Conservation (phyloP, 2,329 filamentous ascomycete genomes). For the Colletotrichum sp. region DNA sequence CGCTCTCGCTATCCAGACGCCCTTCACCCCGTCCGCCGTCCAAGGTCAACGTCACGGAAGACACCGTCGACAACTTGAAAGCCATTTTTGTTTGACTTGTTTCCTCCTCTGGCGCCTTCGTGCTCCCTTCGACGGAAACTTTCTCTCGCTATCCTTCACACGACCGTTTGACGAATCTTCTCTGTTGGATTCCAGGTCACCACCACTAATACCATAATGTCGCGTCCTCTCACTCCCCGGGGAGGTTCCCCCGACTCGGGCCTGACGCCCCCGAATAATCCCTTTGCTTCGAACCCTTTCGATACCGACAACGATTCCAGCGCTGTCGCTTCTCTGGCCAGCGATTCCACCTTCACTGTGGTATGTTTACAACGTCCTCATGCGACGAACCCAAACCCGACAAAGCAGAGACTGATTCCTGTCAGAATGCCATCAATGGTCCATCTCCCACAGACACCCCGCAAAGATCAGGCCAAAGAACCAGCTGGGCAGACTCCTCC, state of each 20-base stretch:
- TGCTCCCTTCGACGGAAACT: neutral
- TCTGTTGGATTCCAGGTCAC: neutral
- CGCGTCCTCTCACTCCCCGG: conserved; percentile 6
- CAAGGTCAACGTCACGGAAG: neutral
- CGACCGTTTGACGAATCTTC: neutral
- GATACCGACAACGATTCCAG: conserved; percentile 23
- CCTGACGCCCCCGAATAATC: conserved; percentile 15
- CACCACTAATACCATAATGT: conserved; percentile 12
- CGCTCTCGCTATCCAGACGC: neutral
- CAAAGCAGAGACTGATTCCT: neutral
- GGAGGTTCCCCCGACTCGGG: conserved; percentile 1
- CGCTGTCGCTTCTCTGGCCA: conserved; percentile 17
- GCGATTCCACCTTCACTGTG: conserved; percentile 23
- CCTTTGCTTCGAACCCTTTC: conserved; percentile 21
- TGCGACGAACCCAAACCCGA: neutral
- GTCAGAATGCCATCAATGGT: conserved; percentile 9
- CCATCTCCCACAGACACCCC: neutral
- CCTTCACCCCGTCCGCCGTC: neutral
- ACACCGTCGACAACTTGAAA: neutral
- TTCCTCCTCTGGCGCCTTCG: neutral
- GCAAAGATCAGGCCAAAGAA: neutral
- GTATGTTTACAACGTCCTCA: neutral
- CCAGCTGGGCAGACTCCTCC: neutral
- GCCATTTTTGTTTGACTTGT: neutral
- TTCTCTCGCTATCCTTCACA: neutral